Percentiles rank a stretch among this genome's conserved stretches.
Evolutionary conservation across 495 filamentous ascomycete genomes (phyloP).

Genomic region (Penicillium crystallinum): DNA sequence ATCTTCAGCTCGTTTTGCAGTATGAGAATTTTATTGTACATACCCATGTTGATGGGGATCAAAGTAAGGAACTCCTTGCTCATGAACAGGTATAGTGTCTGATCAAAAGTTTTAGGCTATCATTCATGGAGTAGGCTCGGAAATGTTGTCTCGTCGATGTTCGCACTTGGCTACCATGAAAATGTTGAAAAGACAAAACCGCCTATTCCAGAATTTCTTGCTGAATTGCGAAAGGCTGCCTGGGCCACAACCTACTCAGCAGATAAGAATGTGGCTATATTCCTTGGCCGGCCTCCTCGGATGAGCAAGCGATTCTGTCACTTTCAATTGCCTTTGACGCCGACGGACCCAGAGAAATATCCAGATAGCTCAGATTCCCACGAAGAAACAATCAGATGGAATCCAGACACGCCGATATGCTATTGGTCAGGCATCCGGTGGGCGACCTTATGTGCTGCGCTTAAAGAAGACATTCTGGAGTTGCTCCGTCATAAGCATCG

Average conservation of each 20-base stretch:
- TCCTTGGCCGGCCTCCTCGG: constrained; percentile 38
- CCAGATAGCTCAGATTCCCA: constrained; percentile 12
- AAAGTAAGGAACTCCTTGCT: constrained; percentile 24
- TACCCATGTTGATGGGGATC: constrained; percentile 40
- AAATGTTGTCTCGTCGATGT: constrained; percentile 36
- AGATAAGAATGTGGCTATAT: constrained; percentile 42
- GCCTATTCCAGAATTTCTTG: constrained; percentile 30
- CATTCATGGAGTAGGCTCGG: constrained; percentile 41
- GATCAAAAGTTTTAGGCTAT: constrained; percentile 24
- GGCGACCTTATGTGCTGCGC: constrained; percentile 32
- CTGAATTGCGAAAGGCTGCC: constrained; percentile 30
- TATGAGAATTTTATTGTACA: constrained; percentile 45
- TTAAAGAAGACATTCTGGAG: constrained; percentile 39
- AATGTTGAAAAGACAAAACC: constrained; percentile 27
- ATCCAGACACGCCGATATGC: constrained; percentile 6
- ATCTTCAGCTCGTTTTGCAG: constrained; percentile 37
- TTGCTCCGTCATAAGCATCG: constrained; percentile 27
- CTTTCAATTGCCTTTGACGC: constrained; percentile 29
- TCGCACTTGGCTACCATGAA: constrained; percentile 42
- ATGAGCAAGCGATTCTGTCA: constrained; percentile 40
- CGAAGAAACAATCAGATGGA: background rate
- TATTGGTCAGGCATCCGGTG: constrained; percentile 34
- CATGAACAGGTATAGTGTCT: background rate
- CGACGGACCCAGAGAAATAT: background rate
- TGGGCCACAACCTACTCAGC: constrained; percentile 39